phyloP scores from a whole-genome alignment of 768 basidiomycete genomes.

The Boletus vinaceobasis region DNA sequence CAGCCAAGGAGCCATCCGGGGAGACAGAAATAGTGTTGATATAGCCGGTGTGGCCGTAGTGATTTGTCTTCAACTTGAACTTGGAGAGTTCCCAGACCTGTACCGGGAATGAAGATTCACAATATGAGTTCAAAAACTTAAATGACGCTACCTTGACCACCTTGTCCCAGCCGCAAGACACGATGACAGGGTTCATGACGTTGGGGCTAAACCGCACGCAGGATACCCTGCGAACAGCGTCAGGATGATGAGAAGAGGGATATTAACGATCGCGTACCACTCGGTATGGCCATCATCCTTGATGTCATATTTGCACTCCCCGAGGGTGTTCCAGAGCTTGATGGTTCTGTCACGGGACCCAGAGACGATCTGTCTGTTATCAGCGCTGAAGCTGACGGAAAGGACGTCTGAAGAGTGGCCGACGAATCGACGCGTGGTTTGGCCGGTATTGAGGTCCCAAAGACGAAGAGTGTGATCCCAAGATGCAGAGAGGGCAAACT shows the following conservation, averaged over 20 bases:
- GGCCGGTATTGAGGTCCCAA: slow-evolving; percentile 98
- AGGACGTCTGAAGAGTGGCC: slow-evolving; percentile 98
- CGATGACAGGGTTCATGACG: slow-evolving; percentile 95
- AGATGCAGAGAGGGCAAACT: slow-evolving; percentile 97
- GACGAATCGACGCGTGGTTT: slow-evolving; percentile 94
- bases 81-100: slow-evolving; percentile 99
- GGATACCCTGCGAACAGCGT: slow-evolving; percentile 68
- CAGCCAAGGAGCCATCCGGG: slow-evolving; percentile 97
- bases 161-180: slow-evolving; percentile 99
- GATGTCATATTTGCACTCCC: slow-evolving; percentile 99
- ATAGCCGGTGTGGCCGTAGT: slow-evolving; percentile 99
- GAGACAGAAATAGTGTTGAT: slow-evolving; percentile 99
- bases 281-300: slow-evolving; percentile 98
- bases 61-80: slow-evolving; percentile 99
- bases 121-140: neutral
- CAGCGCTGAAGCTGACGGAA: slow-evolving; percentile 98
- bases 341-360: slow-evolving; percentile 96
- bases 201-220: slow-evolving; percentile 99
- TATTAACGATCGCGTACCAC: slow-evolving; percentile 50
- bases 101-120: slow-evolving; percentile 30
- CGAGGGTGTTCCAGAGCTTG: slow-evolving; percentile 99
- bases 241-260: neutral
- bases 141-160: slow-evolving; percentile 85
- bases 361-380: slow-evolving; percentile 99
- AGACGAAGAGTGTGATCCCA: slow-evolving; percentile 99